Percentiles rank a stretch among this genome's conserved stretches.
Conservation (phyloP, 805 yeast genomes). For the Spathaspora sp. region DNA sequence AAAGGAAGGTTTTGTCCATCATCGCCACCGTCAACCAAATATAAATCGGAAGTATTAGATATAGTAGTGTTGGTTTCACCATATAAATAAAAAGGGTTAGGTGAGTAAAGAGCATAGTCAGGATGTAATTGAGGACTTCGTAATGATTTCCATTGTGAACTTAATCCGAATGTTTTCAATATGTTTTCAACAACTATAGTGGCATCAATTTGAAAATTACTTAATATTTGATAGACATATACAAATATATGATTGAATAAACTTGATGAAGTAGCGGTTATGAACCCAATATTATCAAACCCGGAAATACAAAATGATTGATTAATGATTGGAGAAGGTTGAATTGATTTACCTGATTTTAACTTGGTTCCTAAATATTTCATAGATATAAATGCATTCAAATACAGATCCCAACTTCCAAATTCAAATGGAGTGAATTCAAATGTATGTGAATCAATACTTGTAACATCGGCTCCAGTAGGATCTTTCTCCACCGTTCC, state of each 20-base stretch:
- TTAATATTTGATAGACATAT: conserved; percentile 40
- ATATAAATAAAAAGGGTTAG: conserved; percentile 52
- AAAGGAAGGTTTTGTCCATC: conserved; percentile 48
- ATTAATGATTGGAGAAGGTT: conserved; percentile 16
- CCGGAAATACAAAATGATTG: conserved; percentile 44
- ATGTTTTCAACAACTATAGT: conserved; percentile 33
- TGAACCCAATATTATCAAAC: conserved; percentile 56
- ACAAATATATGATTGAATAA: conserved; percentile 53
- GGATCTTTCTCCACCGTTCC: conserved; percentile 40
- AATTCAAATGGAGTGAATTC: conserved; percentile 66
- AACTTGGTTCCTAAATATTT: conserved; percentile 52
- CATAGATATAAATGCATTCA: conserved; percentile 46
- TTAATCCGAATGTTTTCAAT: conserved; percentile 42
- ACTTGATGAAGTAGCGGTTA: conserved; percentile 63
- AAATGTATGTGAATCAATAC: conserved; percentile 40
- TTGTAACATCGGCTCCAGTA: conserved; percentile 5
- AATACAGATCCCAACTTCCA: conserved; percentile 59
- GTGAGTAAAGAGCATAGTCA: conserved; percentile 58
- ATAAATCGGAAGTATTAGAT: conserved; percentile 19
- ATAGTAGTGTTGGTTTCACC: conserved; percentile 6
- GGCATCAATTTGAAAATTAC: conserved; percentile 28
- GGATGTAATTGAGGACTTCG: conserved; percentile 38
- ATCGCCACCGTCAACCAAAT: conserved; percentile 46
- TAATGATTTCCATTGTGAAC: conserved; percentile 19
- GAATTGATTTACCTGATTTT: conserved; percentile 37